These are phyloP conservation scores for Durotheca rogersii DNA, from an alignment of 495 filamentous ascomycete genomes.

Conservation along the genomic window DNA sequence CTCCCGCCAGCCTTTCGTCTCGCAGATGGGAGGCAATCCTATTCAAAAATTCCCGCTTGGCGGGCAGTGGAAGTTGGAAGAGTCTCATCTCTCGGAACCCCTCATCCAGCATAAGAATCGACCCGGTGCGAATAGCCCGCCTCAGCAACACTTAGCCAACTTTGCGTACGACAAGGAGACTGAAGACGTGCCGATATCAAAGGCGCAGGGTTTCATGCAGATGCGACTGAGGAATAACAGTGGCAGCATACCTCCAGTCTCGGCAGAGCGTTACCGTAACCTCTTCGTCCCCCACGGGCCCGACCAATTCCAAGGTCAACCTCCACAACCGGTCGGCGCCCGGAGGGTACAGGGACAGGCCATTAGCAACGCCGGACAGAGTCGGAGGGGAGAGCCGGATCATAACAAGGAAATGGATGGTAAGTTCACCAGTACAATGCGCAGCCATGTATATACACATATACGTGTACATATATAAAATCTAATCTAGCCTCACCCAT, in stretches of 20 bases:
- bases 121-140: conserved; percentile 38
- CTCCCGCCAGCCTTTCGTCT: conserved; percentile 21
- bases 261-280: conserved; percentile 40
- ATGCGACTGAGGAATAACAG: conserved; percentile 26
- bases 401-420: conserved; percentile 25
- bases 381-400: conserved; percentile 2
- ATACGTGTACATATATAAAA: no score
- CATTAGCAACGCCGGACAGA: conserved; percentile 1
- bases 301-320: conserved; percentile 23
- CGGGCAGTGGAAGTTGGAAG: conserved; percentile 46
- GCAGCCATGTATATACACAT: no score
- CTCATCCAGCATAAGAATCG: conserved; percentile 43
- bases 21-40: conserved; percentile 28
- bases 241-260: conserved; percentile 40
- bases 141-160: conserved; percentile 37
- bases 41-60: conserved; percentile 28
- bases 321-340: conserved; percentile 17
- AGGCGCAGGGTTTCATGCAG: conserved; percentile 1
- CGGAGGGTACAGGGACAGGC: conserved; percentile 14
- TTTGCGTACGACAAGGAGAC: conserved; percentile 51
- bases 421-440: conserved; percentile 17
- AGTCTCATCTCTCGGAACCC: conserved; percentile 47
- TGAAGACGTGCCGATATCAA: conserved; percentile 24
- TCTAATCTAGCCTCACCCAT: not conserved
- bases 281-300: conserved; percentile 24